Base-by-base conservation (phyloP, 164 flowering plant genomes). In the Macadamia integrifolia region DNA sequence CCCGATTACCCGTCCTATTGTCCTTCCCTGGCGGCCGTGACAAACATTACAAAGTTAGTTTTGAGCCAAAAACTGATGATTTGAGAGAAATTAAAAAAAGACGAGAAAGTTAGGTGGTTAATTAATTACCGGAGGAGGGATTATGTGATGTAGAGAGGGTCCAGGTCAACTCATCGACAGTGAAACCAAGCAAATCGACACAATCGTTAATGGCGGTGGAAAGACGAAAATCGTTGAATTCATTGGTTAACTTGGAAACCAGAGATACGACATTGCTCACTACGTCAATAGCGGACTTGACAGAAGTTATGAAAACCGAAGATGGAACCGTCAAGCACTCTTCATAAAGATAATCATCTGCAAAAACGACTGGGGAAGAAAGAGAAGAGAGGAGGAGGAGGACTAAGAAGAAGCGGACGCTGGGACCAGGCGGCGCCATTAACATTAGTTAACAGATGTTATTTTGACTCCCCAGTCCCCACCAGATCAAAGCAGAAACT, bases 131-230 rank as follows among this genome's bases (percentile, higher is more conserved):
- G 23, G 23, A 23, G 40, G 40, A 35, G 40, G 40, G 40, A 35
- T 35, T 35, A 2, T 35, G 40, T 35, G 40, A 35, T 35, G 40
- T 35, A 35, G 89, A 79, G 60, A 82, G 75, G 23, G 93, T 67
- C 87, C 82, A 79, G 66, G 42, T 72, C 66, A 94, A 73, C 70
- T 84, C 86, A 43, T 92, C 92, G 17, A 76, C 13, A 4, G 98
- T 82, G 55, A 78, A 66, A 62, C 89, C 98, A 14, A 94, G 90
- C 72, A 94, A 67, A 35, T 92, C 99, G n/a, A 87, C 79, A 65
- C 99, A 94, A 64, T 92, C 99, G 57, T 70, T 59, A 46, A 92
- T 17, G 43, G 99, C 99, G 65, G 71, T 87, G 1, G 82, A 68
- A 5, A 86, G 81, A 3, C 96, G 85, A 61, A 72, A 76, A 65